These are phyloP conservation scores for Pseudogymnoascus sp. DNA, from an alignment of 2,329 filamentous ascomycete species.

Conservation along the genomic window DNA sequence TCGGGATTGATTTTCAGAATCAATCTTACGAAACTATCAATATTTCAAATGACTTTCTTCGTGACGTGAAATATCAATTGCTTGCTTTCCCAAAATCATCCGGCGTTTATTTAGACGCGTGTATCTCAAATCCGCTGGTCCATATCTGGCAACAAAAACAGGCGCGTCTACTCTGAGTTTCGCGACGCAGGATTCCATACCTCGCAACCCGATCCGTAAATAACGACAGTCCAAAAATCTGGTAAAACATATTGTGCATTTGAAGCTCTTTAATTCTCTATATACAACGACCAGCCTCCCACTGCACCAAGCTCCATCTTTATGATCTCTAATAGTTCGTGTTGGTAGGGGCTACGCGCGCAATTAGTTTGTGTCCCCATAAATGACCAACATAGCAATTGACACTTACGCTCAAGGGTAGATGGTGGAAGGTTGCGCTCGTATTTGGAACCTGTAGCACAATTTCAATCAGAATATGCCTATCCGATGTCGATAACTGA, in stretches of 20 bases:
- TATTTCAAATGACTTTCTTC: conserved; percentile 7
- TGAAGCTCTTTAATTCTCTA: conserved; percentile 9
- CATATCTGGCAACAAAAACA: conserved; percentile 3
- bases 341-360: conserved; percentile 24
- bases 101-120: not conserved
- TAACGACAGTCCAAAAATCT: not conserved
- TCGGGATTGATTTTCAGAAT: conserved; percentile 29
- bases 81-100: not conserved
- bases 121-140: not conserved
- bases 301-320: conserved; percentile 1
- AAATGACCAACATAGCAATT: not conserved
- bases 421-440: conserved; percentile 85
- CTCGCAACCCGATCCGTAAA: not conserved
- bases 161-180: not conserved
- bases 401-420: conserved; percentile 70
- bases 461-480: conserved; percentile 11
- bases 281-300: not conserved
- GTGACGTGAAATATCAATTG: conserved; percentile 3
- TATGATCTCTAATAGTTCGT: conserved; percentile 15
- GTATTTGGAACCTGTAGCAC: conserved; percentile 74
- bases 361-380: conserved; percentile 12
- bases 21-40: conserved; percentile 30
- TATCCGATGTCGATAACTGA: not conserved
- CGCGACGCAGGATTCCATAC: too few species aligned
- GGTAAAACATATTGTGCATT: not conserved